Conservation (phyloP, 805 yeast genomes). For the Yamadazyma scolyti region DNA sequence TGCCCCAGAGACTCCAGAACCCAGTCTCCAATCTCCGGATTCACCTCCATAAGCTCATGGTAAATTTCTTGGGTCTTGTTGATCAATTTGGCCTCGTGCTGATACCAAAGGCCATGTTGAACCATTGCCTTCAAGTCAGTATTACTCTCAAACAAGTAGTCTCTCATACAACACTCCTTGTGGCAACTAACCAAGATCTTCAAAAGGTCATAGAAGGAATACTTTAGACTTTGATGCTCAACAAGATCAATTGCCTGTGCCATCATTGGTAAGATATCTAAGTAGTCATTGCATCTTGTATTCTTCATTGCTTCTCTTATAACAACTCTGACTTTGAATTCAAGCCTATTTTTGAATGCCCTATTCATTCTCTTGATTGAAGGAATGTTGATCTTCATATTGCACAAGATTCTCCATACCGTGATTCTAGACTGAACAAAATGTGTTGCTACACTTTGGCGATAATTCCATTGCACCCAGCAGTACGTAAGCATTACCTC, state of each 20-base stretch:
- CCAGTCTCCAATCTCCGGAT: too few relatives aligned
- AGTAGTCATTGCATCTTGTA: slow-evolving; percentile 25
- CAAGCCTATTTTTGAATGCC: slow-evolving; percentile 6
- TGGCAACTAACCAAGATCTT: slow-evolving; percentile 21
- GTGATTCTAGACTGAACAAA: slow-evolving; percentile 23
- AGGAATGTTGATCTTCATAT: slow-evolving; percentile 26
- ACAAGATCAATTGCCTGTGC: slow-evolving; percentile 28
- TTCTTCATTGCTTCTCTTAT: slow-evolving; percentile 13
- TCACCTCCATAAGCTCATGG: too few relatives aligned
- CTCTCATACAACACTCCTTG: slow-evolving; percentile 30
- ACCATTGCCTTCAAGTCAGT: slow-evolving; percentile 24
- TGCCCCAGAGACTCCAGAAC: too few relatives aligned
- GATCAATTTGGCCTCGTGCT: slow-evolving; percentile 18
- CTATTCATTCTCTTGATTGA: slow-evolving; percentile 2
- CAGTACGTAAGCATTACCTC: slow-evolving; percentile 44
- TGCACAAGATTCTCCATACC: slow-evolving; percentile 30
- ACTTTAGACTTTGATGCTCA: slow-evolving; percentile 12
- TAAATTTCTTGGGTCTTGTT: slow-evolving; percentile 20
- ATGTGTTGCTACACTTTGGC: slow-evolving; percentile 7
- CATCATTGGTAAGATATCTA: slow-evolving; percentile 30
- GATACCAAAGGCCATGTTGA: slow-evolving; percentile 32
- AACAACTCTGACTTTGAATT: slow-evolving; percentile 12
- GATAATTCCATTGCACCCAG: slow-evolving; percentile 17
- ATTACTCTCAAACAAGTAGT: slow-evolving; percentile 20
- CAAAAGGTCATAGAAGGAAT: slow-evolving; percentile 24